Evolutionary conservation across 306 rosid genomes (phyloP).

Genomic region (Trifolium fragiferum): DNA sequence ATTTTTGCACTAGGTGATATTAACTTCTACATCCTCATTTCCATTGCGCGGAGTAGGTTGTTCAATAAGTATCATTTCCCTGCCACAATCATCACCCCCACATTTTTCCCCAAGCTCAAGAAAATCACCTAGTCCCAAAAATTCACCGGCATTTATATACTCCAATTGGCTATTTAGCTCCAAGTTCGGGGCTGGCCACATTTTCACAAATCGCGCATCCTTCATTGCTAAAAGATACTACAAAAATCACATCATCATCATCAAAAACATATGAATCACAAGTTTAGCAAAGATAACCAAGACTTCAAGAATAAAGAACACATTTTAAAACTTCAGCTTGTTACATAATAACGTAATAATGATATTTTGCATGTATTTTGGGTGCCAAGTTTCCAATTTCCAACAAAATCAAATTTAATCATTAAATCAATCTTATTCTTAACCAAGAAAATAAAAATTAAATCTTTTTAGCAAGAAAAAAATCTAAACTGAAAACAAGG

Average conservation of each 20-base stretch:
- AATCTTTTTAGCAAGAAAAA: too few relatives aligned
- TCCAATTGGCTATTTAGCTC: conserved; percentile 47
- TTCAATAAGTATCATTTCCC: conserved; percentile 39
- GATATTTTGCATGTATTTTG: too few relatives aligned
- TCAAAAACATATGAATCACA: too few relatives aligned
- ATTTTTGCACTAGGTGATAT: conserved; percentile 46
- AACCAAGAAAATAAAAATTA: too few relatives aligned
- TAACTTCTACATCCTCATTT: conserved; percentile 57
- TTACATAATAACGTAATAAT: too few relatives aligned
- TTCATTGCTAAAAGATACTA: conserved; percentile 28
- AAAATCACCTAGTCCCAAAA: conserved; percentile 22
- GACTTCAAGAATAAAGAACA: too few relatives aligned
- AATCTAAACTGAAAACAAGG: too few relatives aligned
- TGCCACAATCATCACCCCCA: conserved; percentile 40
- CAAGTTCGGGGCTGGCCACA: conserved; percentile 51
- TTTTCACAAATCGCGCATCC: conserved; percentile 43
- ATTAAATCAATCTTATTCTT: too few relatives aligned
- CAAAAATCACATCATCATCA: conserved; percentile 25
- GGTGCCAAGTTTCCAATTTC: too few relatives aligned
- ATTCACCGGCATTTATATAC: conserved; percentile 25
- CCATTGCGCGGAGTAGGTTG: conserved; percentile 25
- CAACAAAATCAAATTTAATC: too few relatives aligned
- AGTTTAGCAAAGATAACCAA: too few relatives aligned
- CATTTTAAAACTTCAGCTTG: too few relatives aligned
- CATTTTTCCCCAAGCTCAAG: conserved; percentile 43